phyloP scores from a whole-genome alignment of 2,329 filamentous ascomycete species.

The Colletotrichum aenigma region DNA sequence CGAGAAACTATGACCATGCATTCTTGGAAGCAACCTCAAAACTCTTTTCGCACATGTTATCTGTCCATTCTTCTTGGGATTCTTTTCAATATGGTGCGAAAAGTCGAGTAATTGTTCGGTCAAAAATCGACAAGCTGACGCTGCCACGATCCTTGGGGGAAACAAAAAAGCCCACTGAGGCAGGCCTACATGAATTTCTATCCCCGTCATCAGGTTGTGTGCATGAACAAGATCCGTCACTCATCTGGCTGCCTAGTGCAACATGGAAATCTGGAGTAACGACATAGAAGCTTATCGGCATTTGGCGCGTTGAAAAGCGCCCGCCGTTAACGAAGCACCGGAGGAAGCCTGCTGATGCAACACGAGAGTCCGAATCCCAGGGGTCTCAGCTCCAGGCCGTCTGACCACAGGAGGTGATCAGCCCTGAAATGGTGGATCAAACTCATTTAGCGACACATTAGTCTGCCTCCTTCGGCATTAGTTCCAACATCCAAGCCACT shows the following conservation, averaged over 20 bases:
- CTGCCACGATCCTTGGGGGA: not conserved
- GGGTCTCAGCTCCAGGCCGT: not conserved
- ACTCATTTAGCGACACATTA: not conserved
- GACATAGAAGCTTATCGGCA: not conserved
- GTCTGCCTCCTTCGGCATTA: not conserved
- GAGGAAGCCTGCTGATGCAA: not conserved
- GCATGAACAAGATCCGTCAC: not conserved
- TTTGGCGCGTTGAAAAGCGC: not conserved
- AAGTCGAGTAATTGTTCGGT: not conserved
- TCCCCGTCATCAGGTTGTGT: not conserved
- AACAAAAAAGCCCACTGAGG: not conserved
- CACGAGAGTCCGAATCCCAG: not conserved
- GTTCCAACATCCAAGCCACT: not conserved
- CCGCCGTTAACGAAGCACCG: not conserved
- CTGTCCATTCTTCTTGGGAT: not conserved
- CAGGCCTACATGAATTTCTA: not conserved
- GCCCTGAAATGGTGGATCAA: not conserved
- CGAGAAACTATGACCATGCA: not conserved
- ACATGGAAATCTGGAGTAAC: not conserved
- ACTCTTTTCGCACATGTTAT: not conserved
- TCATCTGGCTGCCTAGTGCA: not conserved
- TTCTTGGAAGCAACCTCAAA: not conserved
- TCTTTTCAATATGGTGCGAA: not conserved
- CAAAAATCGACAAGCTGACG: not conserved
- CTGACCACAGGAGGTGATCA: not conserved